These are phyloP conservation scores for Gyromitra esculenta DNA, from an alignment of 2,329 filamentous ascomycete genomes.

Conservation along the genomic window DNA sequence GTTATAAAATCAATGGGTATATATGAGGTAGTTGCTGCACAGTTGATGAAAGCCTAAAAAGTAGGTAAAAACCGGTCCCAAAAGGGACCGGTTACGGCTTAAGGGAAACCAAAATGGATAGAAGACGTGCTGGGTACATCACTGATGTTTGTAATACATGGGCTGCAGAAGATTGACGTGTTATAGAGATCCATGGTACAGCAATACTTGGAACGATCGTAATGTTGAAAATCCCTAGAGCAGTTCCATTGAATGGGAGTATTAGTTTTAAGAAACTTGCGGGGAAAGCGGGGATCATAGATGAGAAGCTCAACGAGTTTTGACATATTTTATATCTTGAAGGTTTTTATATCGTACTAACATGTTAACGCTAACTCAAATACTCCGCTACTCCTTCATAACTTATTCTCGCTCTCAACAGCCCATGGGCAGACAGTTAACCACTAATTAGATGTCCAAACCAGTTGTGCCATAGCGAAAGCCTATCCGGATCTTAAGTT, in stretches of 20 bases:
- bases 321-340: neutral
- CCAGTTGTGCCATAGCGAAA: slow-evolving; percentile 8
- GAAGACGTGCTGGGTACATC: no score
- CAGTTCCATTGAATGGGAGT: slow-evolving; percentile 11
- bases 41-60: neutral
- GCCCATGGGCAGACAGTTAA: no score
- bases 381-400: neutral
- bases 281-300: neutral
- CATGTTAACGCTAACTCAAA: neutral
- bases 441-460: slow-evolving; percentile 15
- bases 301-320: slow-evolving; percentile 2
- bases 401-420: neutral
- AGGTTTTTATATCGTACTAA: neutral
- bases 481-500: slow-evolving; percentile 17
- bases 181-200: neutral
- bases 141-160: no score
- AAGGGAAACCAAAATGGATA: neutral
- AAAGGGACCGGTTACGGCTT: neutral
- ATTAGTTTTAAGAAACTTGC: slow-evolving; percentile 17
- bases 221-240: neutral
- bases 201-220: neutral
- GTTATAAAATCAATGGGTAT: neutral
- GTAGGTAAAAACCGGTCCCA: neutral
- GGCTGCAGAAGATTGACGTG: no score
- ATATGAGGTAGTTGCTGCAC: neutral